Evolutionary conservation across 148 eudicot genomes (phyloP), one percentile per base, ranked within the genome.

Genomic region (Oxyria digyna): DNA sequence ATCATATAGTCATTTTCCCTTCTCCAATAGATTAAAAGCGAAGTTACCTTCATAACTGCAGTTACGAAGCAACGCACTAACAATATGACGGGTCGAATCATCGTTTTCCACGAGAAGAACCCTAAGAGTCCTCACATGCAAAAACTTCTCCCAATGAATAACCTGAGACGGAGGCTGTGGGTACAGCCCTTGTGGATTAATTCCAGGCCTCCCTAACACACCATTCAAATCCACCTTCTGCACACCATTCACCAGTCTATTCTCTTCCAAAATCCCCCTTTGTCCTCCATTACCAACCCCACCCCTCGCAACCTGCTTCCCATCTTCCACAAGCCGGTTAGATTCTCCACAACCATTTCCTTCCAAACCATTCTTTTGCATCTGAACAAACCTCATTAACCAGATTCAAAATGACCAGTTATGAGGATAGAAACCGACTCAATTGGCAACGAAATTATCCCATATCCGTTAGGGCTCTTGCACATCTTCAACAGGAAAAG

Each of bases 1-100:
- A 15, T 13, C 65, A 59, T 26, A 59, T 0, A 29, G 31, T 17
- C 72, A 11, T 48, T 59, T 32, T 13, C 26, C 31, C 41, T 24
- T 24, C 31, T 29, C 20, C 18, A 67, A 6, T 21, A 23, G 1
- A 12, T 18, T 20, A 12, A 73, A 24, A 18, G 66, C 12, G 38
- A 35, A 65, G 75, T 67, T 65, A 89, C 96, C 96, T 80, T 89
- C 91, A 72, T 87, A 89, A 77, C 91, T 87, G 81, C 96, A 89
- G 52, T 89, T 89, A 38, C 87, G 82, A 59, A 89, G 86, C 75
- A 89, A 75, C 26, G 96, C 96, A 70, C 86, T 81, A 72, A 89
- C 91, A 46, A 89, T 78, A 73, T 89, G 96, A 35, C 96, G 91
- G 62, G 96, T 89, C 48, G 87, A 80, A 74, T 85, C 96, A 73